Evolutionary conservation across 345 rosid genomes (phyloP).

Genomic region (Microcos paniculata): DNA sequence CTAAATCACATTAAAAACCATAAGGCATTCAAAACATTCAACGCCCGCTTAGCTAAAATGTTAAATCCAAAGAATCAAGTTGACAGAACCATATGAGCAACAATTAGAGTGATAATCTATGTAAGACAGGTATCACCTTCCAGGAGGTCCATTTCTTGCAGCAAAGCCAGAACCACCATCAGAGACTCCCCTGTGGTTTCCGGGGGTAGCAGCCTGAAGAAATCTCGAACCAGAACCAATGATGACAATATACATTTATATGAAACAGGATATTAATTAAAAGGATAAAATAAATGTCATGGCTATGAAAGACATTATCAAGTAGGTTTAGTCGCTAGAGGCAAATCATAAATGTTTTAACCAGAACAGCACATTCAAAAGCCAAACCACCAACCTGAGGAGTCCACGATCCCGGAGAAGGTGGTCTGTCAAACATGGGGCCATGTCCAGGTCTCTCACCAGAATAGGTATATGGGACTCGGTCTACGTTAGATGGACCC

Average conservation of each 20-base stretch:
- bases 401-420: slow-evolving; percentile 78
- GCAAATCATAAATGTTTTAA: neutral
- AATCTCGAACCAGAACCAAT: slow-evolving; percentile 9
- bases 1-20: neutral
- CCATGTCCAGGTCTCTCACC: slow-evolving; percentile 64
- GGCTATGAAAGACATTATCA: neutral
- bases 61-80: neutral
- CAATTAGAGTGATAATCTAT: slow-evolving; percentile 1
- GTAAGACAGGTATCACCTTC: slow-evolving; percentile 39
- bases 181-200: slow-evolving; percentile 52
- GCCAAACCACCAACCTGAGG: slow-evolving; percentile 48
- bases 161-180: slow-evolving; percentile 50
- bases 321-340: neutral
- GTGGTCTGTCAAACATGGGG: slow-evolving; percentile 61
- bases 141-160: slow-evolving; percentile 50
- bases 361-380: neutral
- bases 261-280: neutral
- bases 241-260: neutral
- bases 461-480: slow-evolving; percentile 32
- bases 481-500: slow-evolving; percentile 36
- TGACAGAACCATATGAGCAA: neutral
- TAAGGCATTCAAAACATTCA: neutral
- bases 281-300: neutral
- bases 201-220: slow-evolving; percentile 43
- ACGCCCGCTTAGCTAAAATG: neutral